Evolutionary conservation across 2,329 filamentous ascomycete species (phyloP), one percentile per base, ranked within the genome.

Genomic region (Trichoderma guizhouense): DNA sequence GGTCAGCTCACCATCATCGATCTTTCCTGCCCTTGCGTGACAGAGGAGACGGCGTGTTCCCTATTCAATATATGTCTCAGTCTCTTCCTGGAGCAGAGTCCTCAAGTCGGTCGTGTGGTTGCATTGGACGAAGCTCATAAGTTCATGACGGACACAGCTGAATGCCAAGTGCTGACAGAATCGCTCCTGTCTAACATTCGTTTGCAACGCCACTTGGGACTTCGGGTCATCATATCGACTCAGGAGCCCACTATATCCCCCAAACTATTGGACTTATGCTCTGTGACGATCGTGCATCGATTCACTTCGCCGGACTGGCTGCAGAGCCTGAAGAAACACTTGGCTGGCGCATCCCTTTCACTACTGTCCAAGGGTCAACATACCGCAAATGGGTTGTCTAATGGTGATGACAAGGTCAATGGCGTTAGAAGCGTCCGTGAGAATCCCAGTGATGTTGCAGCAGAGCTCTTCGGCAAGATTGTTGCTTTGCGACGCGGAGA

Each of bases 71-170:
- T 94, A 53, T 91, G 89, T 24, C 82, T 95, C 1, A 85, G 85
- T 2, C 81, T 93, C 0, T 93, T 93, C 76, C 79, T 93, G 0
- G 87, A 91, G 72, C 83, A 88, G 61, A 60, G 72, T 3, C 78
- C 72, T 62, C 34, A 69, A 0, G 76, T 85, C 0, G 89, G 91
- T 0, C 85, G 89, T 5, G 83, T 94, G 47, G 81, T 95, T 15
- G 91, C 91, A 0, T 82, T 95, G 0, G 92, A 95, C 73, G 92
- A 95, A 77, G 93, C 93, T 0, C 93, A 96, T 78, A 94, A 94
- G 81, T 93, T 90, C 77, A 89, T 93, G 86, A 87, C 85, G 14
- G 74, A 76, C 8, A 86, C 86, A 0, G 79, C 84, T 0, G 89
- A 90, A 53, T 87, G 88, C 1, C 78, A 82, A 3, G 82, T 82